phyloP scores from a whole-genome alignment of 345 rosid genomes.

The Erysimum cheiranthoides region DNA sequence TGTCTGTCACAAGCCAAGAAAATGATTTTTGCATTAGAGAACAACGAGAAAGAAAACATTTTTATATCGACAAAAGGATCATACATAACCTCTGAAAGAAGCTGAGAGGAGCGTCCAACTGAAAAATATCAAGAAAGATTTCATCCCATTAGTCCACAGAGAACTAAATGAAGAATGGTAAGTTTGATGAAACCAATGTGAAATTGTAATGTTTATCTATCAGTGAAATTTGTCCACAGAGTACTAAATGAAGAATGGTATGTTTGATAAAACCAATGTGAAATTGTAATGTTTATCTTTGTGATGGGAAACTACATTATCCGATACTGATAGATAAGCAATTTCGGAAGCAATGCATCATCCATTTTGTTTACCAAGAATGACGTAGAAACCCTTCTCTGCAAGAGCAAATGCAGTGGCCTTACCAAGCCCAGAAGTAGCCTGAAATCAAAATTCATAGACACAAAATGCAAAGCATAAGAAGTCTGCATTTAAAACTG shows the following conservation, averaged over 20 bases:
- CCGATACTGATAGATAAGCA: neutral
- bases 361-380: slow-evolving; percentile 69
- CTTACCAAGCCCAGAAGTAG: slow-evolving; percentile 80
- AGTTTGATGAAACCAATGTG: neutral
- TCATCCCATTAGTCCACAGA: neutral
- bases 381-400: slow-evolving; percentile 64
- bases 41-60: neutral
- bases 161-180: neutral
- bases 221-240: neutral
- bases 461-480: neutral
- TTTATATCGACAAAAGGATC: neutral
- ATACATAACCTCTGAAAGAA: slow-evolving; percentile 55
- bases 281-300: no score
- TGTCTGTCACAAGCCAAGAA: slow-evolving; percentile 51
- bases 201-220: no score
- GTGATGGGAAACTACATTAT: neutral
- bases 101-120: slow-evolving; percentile 72
- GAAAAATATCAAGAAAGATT: slow-evolving; percentile 44
- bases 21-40: neutral
- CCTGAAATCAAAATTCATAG: slow-evolving; percentile 48
- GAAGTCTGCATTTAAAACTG: neutral
- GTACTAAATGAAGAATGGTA: neutral
- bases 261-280: neutral
- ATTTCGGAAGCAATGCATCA: neutral
- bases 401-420: slow-evolving; percentile 76